phyloP scores from a whole-genome alignment of 768 basidiomycete species.

The Tremella fuciformis region DNA sequence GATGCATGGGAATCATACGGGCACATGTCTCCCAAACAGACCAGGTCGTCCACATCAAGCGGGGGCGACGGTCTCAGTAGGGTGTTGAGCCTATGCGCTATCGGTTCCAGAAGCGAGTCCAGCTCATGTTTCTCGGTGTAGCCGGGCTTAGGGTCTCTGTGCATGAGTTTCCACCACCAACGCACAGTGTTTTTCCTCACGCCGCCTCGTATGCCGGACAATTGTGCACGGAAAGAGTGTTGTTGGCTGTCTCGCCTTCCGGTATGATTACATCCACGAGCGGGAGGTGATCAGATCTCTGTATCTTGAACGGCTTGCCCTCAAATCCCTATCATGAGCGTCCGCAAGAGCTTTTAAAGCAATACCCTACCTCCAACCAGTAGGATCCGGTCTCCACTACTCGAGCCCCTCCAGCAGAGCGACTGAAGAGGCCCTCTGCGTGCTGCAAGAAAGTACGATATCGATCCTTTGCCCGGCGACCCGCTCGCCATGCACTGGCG shows the following conservation, averaged over 20 bases:
- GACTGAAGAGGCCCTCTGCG: conserved; percentile 26
- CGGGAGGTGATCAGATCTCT: conserved; percentile 13
- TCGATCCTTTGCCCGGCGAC: conserved; percentile 19
- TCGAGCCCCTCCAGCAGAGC: conserved; percentile 34
- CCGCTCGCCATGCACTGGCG: conserved; percentile 38
- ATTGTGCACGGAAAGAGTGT: conserved; percentile 42
- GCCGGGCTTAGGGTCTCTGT: conserved; percentile 26
- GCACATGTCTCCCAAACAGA: conserved; percentile 68
- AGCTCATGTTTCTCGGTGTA: conserved; percentile 10
- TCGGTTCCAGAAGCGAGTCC: conserved; percentile 22
- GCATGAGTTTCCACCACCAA: not conserved
- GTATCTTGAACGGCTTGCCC: conserved; percentile 29
- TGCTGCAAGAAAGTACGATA: conserved; percentile 21
- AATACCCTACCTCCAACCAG: conserved; percentile 38
- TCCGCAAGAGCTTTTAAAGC: not conserved
- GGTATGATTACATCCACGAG: conserved; percentile 32
- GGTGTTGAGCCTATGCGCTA: conserved; percentile 25
- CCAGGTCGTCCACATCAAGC: conserved; percentile 60
- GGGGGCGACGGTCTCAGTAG: conserved; percentile 27
- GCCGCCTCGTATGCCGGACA: conserved; percentile 35
- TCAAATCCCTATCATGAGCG: conserved; percentile 27
- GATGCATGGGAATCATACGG: conserved; percentile 68
- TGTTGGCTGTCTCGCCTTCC: conserved; percentile 40
- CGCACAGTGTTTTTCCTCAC: conserved; percentile 12
- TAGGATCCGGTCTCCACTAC: conserved; percentile 38